Evolutionary conservation across 805 yeast species (phyloP).

Genomic region (Ogataea chonburiensis): DNA sequence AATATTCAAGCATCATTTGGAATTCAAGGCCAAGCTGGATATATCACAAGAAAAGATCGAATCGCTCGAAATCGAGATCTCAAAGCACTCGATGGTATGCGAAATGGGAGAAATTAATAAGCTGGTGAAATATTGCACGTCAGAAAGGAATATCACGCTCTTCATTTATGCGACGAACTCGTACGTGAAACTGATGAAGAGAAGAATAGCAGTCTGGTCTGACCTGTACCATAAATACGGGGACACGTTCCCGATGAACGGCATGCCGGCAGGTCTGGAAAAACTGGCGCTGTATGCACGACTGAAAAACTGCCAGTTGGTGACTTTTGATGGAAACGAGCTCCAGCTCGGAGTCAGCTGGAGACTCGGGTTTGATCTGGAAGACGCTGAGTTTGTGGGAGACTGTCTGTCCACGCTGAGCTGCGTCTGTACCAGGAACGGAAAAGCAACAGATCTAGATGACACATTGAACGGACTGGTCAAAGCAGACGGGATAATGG

Average conservation of each 20-base stretch:
- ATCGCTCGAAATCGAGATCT: conserved; percentile 12
- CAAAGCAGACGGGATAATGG: conserved; percentile 19
- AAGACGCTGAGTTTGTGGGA: conserved; percentile 17
- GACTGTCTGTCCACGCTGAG: conserved; percentile 20
- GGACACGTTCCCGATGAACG: conserved; percentile 18
- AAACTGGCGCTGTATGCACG: conserved; percentile 3
- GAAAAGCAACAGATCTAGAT: conserved; percentile 12
- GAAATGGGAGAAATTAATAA: conserved; percentile 20
- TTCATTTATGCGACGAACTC: conserved; percentile 28
- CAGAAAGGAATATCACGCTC: conserved; percentile 23
- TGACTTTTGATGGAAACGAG: conserved; percentile 2
- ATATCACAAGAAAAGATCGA: conserved; percentile 13
- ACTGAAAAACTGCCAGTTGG: conserved; percentile 8
- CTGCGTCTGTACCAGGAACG: conserved; percentile 6
- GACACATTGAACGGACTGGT: conserved; percentile 20
- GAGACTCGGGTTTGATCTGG: conserved; percentile 14
- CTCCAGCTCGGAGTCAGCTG: conserved; percentile 13
- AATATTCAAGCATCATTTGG: conserved; percentile 18
- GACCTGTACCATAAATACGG: conserved; percentile 19
- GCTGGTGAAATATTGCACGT: conserved; percentile 13
- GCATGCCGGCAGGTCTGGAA: conserved; percentile 3
- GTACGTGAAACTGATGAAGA: conserved; percentile 20
- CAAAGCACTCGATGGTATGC: conserved; percentile 10
- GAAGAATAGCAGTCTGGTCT: conserved; percentile 23
- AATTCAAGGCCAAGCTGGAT: conserved; percentile 17